These are phyloP conservation scores for Pugionium dolabratum DNA, from an alignment of 345 rosid species.

Conservation along the genomic window DNA sequence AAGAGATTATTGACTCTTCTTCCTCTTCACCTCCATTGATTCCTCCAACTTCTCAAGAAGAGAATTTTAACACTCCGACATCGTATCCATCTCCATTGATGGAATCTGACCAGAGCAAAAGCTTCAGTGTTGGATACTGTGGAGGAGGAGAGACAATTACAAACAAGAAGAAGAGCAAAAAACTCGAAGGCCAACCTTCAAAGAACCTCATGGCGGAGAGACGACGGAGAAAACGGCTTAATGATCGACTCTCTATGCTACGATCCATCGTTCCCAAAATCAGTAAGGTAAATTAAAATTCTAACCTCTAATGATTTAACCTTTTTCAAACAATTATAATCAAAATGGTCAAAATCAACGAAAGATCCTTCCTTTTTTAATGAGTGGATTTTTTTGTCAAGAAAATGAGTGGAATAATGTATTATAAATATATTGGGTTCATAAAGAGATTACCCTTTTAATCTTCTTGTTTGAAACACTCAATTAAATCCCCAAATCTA, in stretches of 20 bases:
- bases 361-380: background rate
- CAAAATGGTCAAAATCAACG: slow-evolving; percentile 29
- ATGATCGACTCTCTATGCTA: slow-evolving; percentile 83
- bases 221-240: slow-evolving; percentile 79
- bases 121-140: slow-evolving; percentile 48
- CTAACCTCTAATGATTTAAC: background rate
- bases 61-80: slow-evolving; percentile 6
- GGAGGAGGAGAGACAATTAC: slow-evolving; percentile 33
- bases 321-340: slow-evolving; percentile 5
- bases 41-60: slow-evolving; percentile 32
- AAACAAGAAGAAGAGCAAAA: slow-evolving; percentile 54
- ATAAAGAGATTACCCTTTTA: slow-evolving; percentile 29
- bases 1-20: slow-evolving; percentile 40
- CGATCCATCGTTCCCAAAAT: slow-evolving; percentile 95
- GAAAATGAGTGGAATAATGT: background rate
- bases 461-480: background rate
- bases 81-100: slow-evolving; percentile 48
- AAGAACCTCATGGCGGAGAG: slow-evolving; percentile 93
- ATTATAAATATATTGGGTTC: slow-evolving; percentile 3
- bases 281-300: slow-evolving; percentile 60
- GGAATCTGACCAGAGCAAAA: slow-evolving; percentile 53
- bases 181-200: slow-evolving; percentile 81
- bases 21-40: slow-evolving; percentile 43
- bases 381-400: background rate
- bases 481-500: background rate